Evolutionary conservation across 1,284 basidiomycete species (phyloP), one percentile per base, ranked within the genome.

Genomic region (Cronartium ribicola): DNA sequence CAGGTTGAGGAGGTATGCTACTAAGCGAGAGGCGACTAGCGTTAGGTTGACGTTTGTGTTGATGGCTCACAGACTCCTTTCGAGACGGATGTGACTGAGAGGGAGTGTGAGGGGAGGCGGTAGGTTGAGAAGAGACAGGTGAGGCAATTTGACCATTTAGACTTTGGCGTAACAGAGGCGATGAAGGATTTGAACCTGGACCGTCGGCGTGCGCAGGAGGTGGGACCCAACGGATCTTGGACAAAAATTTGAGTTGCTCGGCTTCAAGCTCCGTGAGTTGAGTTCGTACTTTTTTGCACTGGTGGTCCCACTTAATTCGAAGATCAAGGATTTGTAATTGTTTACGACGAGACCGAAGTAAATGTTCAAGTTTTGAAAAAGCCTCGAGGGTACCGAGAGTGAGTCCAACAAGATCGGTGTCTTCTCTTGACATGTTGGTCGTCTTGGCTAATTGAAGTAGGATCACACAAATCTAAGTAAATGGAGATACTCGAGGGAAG

Each of bases 401-500:
- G 4, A 72, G 51, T 22, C 70, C 70, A n/a, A 72, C 70, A 20
- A 72, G 41, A 66, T 72, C 70, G 14, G 70, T 72, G 59, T 72
- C 70, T 44, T 72, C 63, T 66, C 62, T 72, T 5, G 70, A 72
- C 70, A 72, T 72, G 48, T 72, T 72, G 6, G 70, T 72, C 39
- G 70, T 72, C 59, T 72, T 72, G 20, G 70, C 70, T 72, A n/a
- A 37, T 4, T 66, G 17, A 46, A 63, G 17, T 11, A 44, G 8
- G 39, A 20, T 10, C 8, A 17, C 8, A 17, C 5, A 6, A 20
- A 51, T 51, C 4, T 17, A 14, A 51, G 17, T 51, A 14, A 51
- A 20, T 51, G 48, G 4, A 17, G 5, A 51, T 51, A 17, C 8
- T 51, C 17, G 13, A 17, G 22, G 17, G 48, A 0, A 17, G 11